phyloP scores from a whole-genome alignment of 2,329 filamentous ascomycete genomes.

The Ascomycota sp. region DNA sequence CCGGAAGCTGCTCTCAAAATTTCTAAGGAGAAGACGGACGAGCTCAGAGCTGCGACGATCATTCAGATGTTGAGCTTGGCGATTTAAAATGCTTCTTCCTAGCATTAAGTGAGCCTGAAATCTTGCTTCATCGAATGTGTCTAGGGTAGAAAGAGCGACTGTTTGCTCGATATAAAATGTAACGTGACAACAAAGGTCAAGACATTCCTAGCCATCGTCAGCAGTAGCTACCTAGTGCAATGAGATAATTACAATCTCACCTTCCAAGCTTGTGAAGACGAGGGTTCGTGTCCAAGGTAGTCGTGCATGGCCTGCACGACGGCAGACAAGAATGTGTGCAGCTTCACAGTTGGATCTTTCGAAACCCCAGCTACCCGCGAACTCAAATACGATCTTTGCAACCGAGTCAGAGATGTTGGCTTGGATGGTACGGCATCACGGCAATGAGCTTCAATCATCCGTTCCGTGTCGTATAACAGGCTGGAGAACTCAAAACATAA shows the following conservation, averaged over 20 bases:
- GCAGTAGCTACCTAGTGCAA: background rate
- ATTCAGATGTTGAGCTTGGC: slow-evolving; percentile 7
- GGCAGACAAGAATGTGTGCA: slow-evolving; percentile 28
- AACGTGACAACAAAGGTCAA: slow-evolving; percentile 15
- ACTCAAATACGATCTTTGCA: slow-evolving; percentile 38
- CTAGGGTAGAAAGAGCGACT: slow-evolving; percentile 21
- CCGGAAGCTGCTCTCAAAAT: slow-evolving; percentile 37
- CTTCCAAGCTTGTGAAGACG: slow-evolving; percentile 11
- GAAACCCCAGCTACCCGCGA: slow-evolving; percentile 32
- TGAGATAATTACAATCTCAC: slow-evolving; percentile 5
- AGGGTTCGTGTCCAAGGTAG: slow-evolving; percentile 18
- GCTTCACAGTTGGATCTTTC: slow-evolving; percentile 38
- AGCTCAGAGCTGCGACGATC: slow-evolving; percentile 15
- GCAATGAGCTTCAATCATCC: slow-evolving; percentile 20
- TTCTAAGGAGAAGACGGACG: slow-evolving; percentile 17
- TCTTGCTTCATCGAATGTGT: slow-evolving; percentile 36
- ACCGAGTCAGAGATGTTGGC: slow-evolving; percentile 33
- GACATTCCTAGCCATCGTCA: slow-evolving; percentile 8
- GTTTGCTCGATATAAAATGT: slow-evolving; percentile 36
- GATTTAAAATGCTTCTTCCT: slow-evolving; percentile 22
- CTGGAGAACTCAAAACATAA: slow-evolving; percentile 29
- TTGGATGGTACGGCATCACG: slow-evolving; percentile 23
- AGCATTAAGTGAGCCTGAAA: slow-evolving; percentile 43
- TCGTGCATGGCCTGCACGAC: slow-evolving; percentile 19
- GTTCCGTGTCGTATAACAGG: slow-evolving; percentile 21